These are phyloP conservation scores for Acanthamoeba rhysodes DNA, from an alignment of 208 protist species.

Conservation along the genomic window DNA sequence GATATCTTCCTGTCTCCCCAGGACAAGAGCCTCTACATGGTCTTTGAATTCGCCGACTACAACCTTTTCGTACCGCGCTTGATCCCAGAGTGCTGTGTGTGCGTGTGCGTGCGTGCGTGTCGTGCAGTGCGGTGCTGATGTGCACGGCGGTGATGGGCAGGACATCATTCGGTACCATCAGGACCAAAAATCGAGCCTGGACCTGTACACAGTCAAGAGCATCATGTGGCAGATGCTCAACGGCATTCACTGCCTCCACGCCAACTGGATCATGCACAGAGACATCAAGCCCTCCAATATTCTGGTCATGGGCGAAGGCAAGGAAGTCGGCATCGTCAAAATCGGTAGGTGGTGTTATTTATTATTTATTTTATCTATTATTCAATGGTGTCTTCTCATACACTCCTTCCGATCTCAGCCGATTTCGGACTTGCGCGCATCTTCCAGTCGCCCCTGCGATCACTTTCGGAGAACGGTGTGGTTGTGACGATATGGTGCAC, in stretches of 20 bases:
- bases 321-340: constrained; percentile 85
- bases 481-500: constrained; percentile 91
- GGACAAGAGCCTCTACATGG: constrained; percentile 84
- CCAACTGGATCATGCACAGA: constrained; percentile 90
- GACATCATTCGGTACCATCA: constrained; percentile 79
- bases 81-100: too few relatives aligned
- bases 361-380: neutral
- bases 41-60: constrained; percentile 90
- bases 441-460: constrained; percentile 84
- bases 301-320: constrained; percentile 87
- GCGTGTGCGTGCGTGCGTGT: neutral
- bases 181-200: constrained; percentile 72
- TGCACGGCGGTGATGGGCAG: neutral
- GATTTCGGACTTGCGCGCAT: constrained; percentile 88
- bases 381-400: neutral
- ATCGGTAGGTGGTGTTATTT: constrained; percentile 78
- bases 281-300: constrained; percentile 89
- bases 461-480: constrained; percentile 78
- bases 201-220: constrained; percentile 81
- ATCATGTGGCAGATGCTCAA: constrained; percentile 90
- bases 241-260: constrained; percentile 89
- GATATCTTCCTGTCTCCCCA: constrained; percentile 83
- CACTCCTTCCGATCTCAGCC: constrained; percentile 30
- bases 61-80: constrained; percentile 88
- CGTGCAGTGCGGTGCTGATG: neutral